These are phyloP conservation scores for Aspergillus ochraceus DNA, from an alignment of 2,329 filamentous ascomycete species.

Conservation along the genomic window DNA sequence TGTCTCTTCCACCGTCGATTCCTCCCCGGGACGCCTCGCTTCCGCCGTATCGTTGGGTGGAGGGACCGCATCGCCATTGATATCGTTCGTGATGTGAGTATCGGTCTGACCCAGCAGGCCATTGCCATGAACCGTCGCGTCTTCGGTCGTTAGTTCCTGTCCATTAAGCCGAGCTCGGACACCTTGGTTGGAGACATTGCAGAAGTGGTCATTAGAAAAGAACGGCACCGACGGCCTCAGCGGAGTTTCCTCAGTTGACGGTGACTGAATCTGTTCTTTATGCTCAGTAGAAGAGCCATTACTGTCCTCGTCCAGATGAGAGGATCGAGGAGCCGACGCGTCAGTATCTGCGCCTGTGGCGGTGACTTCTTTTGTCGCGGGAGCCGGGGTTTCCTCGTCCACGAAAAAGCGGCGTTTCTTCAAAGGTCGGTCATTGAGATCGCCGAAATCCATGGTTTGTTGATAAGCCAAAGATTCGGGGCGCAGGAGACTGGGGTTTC, in stretches of 20 bases:
- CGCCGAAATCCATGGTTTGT: slow-evolving; percentile 36
- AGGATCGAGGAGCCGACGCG: slow-evolving; percentile 16
- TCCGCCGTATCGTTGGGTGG: not conserved
- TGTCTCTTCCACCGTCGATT: slow-evolving; percentile 1
- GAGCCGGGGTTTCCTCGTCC: slow-evolving; percentile 42
- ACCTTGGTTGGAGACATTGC: not conserved
- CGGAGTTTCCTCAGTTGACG: not conserved
- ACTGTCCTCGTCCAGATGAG: not conserved
- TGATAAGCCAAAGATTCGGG: not conserved
- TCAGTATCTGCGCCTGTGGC: slow-evolving; percentile 12
- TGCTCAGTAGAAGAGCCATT: not conserved
- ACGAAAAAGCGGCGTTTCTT: slow-evolving; percentile 66
- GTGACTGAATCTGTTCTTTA: not conserved
- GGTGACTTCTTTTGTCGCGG: slow-evolving; percentile 12
- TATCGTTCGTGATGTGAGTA: not conserved
- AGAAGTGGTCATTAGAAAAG: not conserved
- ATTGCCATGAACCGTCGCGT: not conserved
- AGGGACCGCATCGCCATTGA: not conserved
- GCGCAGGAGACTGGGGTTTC: not conserved
- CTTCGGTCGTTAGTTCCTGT: not conserved
- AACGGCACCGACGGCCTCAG: not conserved
- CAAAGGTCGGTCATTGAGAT: slow-evolving; percentile 53
- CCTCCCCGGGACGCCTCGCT: not conserved
- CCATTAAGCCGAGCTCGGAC: not conserved
- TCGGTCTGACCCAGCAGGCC: not conserved